phyloP scores from a whole-genome alignment of 176 grass and related monocot genomes.

The Hordeum marinum region DNA sequence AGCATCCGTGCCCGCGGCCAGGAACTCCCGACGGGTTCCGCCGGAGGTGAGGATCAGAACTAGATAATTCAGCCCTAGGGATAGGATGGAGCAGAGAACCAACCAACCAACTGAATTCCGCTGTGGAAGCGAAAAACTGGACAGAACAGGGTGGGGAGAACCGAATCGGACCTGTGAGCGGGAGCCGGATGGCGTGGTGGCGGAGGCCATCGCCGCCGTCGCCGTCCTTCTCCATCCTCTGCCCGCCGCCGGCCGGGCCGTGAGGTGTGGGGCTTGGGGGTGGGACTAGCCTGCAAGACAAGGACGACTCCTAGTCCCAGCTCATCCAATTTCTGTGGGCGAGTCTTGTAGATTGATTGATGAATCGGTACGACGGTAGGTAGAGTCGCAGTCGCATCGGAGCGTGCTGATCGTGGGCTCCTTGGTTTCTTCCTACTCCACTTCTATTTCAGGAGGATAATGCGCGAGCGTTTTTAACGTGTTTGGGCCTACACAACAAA shows the following conservation, averaged over 20 bases:
- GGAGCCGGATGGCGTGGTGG: background rate
- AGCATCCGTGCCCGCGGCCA: no score
- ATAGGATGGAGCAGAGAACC: no score
- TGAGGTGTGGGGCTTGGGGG: background rate
- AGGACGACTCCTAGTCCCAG: background rate
- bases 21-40: background rate
- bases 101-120: no score
- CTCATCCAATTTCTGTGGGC: background rate
- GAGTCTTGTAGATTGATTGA: background rate
- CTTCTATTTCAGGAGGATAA: background rate
- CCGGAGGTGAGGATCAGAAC: background rate
- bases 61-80: background rate
- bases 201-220: background rate
- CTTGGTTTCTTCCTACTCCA: background rate
- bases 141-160: background rate
- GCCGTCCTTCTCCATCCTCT: constrained; percentile 10
- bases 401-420: no score
- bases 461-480: no score
- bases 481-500: no score
- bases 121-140: no score
- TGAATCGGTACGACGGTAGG: background rate
- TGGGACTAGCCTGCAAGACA: background rate
- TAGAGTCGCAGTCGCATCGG: background rate
- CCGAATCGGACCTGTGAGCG: background rate
- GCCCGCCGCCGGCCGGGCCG: background rate